Percentiles rank a stretch among this genome's conserved stretches.
phyloP scores from a whole-genome alignment of 2,329 filamentous ascomycete genomes.

The Hymenoscyphus albidus region DNA sequence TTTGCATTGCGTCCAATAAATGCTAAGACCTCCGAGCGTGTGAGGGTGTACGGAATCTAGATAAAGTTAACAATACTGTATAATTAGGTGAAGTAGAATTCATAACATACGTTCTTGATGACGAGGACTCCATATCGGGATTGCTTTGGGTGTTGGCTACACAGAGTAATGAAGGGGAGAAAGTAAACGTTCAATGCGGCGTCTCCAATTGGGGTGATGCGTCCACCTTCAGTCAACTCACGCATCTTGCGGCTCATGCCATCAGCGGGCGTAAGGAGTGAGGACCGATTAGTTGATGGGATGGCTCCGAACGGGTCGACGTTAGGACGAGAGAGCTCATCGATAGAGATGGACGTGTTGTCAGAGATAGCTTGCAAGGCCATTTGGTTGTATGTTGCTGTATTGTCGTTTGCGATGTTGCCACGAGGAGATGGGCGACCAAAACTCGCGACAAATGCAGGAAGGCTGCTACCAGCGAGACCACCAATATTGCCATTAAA shows the following conservation, averaged over 20 bases:
- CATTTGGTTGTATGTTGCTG: neutral
- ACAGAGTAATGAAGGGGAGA: neutral
- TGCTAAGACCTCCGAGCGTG: constrained; percentile 52
- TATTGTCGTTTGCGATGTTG: neutral
- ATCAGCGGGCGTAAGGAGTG: constrained; percentile 5
- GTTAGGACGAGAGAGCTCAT: neutral
- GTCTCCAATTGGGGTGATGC: constrained; percentile 22
- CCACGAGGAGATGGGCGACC: neutral
- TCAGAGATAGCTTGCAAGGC: neutral
- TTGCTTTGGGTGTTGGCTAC: neutral
- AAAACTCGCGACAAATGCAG: neutral
- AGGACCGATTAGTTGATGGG: constrained; percentile 7
- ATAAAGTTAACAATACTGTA: neutral
- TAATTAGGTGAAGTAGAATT: neutral
- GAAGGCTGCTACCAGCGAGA: neutral
- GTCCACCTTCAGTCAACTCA: constrained; percentile 24
- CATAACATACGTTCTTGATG: neutral
- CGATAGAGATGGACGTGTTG: neutral
- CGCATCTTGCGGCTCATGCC: constrained; percentile 19
- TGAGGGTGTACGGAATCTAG: constrained; percentile 55
- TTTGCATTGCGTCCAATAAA: constrained; percentile 56
- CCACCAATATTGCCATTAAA: neutral
- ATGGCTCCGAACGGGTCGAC: neutral
- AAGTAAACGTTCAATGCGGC: neutral
- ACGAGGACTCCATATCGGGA: neutral